Percentiles rank a stretch among this genome's conserved stretches.
phyloP scores from a whole-genome alignment of 1,139 yeast species.

The Diutina sp. region DNA sequence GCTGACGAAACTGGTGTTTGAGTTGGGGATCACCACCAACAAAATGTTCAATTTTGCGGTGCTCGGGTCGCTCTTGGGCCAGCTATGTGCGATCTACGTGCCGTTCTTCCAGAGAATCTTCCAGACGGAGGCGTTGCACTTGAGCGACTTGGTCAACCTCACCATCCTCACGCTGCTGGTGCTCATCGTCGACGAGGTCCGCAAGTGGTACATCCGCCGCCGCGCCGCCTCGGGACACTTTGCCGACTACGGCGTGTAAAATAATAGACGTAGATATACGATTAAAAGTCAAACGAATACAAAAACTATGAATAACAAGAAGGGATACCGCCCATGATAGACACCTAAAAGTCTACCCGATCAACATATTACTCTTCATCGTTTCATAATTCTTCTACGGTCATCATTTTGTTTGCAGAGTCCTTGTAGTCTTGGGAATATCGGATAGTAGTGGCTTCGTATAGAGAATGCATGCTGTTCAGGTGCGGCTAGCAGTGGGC shows the following conservation, averaged over 20 bases:
- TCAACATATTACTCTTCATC: too few relatives aligned
- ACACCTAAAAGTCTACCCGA: too few relatives aligned
- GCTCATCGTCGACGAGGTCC: constrained; percentile 70
- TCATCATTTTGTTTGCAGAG: too few relatives aligned
- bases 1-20: constrained; percentile 65
- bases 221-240: neutral
- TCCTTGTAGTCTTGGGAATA: too few relatives aligned
- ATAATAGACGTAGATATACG: neutral
- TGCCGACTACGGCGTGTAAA: neutral
- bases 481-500: too few relatives aligned
- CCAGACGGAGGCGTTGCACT: constrained; percentile 80
- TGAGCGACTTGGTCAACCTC: constrained; percentile 57
- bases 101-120: constrained; percentile 86
- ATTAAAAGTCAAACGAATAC: neutral
- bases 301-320: neutral
- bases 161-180: constrained; percentile 61
- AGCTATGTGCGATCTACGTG: constrained; percentile 80
- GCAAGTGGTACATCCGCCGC: constrained; percentile 32
- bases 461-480: too few relatives aligned
- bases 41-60: constrained; percentile 91
- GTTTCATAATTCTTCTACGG: too few relatives aligned
- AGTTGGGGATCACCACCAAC: constrained; percentile 59
- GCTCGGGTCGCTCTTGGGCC: constrained; percentile 83
- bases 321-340: neutral
- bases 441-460: too few relatives aligned